Percentiles rank a stretch among this genome's conserved stretches.
Evolutionary conservation across 2,329 filamentous ascomycete genomes (phyloP).

Genomic region (Cytospora mali): DNA sequence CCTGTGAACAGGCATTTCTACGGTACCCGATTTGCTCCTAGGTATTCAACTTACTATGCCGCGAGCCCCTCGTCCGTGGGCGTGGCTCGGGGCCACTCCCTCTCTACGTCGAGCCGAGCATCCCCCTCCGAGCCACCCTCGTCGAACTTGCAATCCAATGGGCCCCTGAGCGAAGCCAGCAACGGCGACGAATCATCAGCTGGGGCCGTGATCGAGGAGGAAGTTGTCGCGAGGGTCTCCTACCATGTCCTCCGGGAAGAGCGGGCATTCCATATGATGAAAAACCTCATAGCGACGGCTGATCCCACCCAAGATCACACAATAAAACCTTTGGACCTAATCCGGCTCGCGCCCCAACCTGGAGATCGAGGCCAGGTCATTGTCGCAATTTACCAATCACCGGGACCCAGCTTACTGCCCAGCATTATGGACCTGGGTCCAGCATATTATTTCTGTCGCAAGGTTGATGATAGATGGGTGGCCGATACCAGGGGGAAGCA

Average conservation of each 20-base stretch:
- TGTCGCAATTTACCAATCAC: slow-evolving; percentile 79
- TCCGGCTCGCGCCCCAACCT: slow-evolving; percentile 68
- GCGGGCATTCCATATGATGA: slow-evolving; percentile 82
- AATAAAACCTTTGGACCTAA: slow-evolving; percentile 76
- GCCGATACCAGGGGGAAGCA: slow-evolving; percentile 48
- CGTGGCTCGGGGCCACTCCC: slow-evolving; percentile 38
- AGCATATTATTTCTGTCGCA: slow-evolving; percentile 64
- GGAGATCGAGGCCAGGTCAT: slow-evolving; percentile 73
- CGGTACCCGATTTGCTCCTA: slow-evolving; percentile 61
- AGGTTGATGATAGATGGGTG: slow-evolving; percentile 54
- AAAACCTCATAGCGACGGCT: slow-evolving; percentile 68
- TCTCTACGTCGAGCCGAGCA: slow-evolving; percentile 43
- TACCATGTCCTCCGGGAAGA: slow-evolving; percentile 82
- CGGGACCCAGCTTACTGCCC: slow-evolving; percentile 72
- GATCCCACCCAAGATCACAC: slow-evolving; percentile 78
- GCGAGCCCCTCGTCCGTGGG: slow-evolving; percentile 48
- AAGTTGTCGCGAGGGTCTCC: slow-evolving; percentile 80
- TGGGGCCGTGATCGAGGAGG: slow-evolving; percentile 60
- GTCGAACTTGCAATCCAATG: slow-evolving; percentile 27
- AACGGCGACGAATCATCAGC: slow-evolving; percentile 33
- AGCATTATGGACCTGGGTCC: slow-evolving; percentile 78
- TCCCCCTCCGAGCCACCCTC: slow-evolving; percentile 47
- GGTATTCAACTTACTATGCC: slow-evolving; percentile 45
- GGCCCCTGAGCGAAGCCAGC: slow-evolving; percentile 21
- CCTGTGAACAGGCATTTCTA: slow-evolving; percentile 60